A percentile compares a stretch with the other conserved stretches of the same genome.
Conservation (phyloP, 345 rosid species). For the Dipteronia dyeriana region DNA sequence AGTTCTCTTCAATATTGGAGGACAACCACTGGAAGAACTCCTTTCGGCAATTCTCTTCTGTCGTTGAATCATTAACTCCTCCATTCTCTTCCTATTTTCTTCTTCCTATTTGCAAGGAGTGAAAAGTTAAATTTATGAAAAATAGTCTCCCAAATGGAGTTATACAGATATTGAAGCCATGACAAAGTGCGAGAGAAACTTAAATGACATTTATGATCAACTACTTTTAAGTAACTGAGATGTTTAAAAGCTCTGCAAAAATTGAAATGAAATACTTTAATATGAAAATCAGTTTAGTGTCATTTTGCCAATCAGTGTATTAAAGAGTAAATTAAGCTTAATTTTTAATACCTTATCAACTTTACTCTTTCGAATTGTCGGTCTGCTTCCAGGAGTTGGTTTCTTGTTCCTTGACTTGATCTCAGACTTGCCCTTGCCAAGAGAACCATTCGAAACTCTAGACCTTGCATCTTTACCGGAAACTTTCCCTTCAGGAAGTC, state of each 20-base stretch:
- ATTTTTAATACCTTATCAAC: slow-evolving; percentile 55
- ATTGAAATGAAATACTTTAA: not conserved
- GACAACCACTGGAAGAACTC: slow-evolving; percentile 49
- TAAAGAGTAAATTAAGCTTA: not conserved
- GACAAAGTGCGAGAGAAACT: not conserved
- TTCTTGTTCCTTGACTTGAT: slow-evolving; percentile 51
- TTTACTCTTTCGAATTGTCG: slow-evolving; percentile 57
- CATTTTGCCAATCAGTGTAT: not conserved
- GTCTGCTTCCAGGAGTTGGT: slow-evolving; percentile 62
- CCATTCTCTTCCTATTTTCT: slow-evolving; percentile 75
- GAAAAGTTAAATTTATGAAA: not conserved
- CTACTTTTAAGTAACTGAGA: not conserved
- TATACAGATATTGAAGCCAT: not conserved
- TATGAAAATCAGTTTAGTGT: not conserved
- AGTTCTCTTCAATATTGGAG: slow-evolving; percentile 48
- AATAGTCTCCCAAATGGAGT: not conserved
- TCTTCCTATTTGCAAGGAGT: slow-evolving; percentile 63
- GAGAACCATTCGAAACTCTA: slow-evolving; percentile 48
- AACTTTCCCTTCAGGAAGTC: slow-evolving; percentile 41
- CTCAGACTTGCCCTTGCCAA: slow-evolving; percentile 48
- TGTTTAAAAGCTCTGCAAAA: not conserved
- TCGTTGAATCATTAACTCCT: slow-evolving; percentile 69
- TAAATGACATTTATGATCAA: not conserved
- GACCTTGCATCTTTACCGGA: slow-evolving; percentile 50
- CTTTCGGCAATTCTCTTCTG: slow-evolving; percentile 95